These are phyloP conservation scores for Drechslerella dactyloides DNA, from an alignment of 2,329 filamentous ascomycete genomes.

Conservation along the genomic window DNA sequence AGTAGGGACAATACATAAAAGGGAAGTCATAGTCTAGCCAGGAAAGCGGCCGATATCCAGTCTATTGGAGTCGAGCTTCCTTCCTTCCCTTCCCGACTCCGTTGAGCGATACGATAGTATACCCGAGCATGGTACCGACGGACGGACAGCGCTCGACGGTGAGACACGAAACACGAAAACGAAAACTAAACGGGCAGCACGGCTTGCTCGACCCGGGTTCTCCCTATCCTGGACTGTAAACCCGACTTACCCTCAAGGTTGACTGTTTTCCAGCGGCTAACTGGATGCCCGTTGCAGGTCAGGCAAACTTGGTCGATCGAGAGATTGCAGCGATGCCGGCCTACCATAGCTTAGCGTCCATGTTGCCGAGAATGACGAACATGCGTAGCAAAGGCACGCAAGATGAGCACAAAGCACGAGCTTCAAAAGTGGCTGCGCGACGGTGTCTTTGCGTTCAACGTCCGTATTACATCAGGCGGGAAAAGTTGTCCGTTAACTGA, in stretches of 20 bases:
- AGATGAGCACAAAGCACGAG: too few species aligned
- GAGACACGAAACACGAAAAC: too few species aligned
- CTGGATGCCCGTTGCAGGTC: neutral
- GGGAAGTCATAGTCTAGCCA: constrained; percentile 11
- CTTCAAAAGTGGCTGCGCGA: constrained; percentile 1
- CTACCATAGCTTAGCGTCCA: neutral
- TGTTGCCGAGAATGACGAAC: neutral
- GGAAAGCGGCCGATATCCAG: neutral
- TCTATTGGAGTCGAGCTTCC: constrained; percentile 1
- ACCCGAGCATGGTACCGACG: neutral
- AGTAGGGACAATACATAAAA: constrained; percentile 13
- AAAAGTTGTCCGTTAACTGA: too few species aligned
- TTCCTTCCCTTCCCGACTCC: neutral
- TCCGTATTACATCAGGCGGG: neutral
- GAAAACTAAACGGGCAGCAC: neutral
- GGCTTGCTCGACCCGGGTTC: constrained; percentile 29
- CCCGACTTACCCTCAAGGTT: neutral
- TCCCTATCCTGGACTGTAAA: constrained; percentile 40
- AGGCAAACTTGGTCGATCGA: neutral
- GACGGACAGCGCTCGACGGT: neutral
- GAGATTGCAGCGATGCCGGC: neutral
- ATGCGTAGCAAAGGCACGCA: neutral
- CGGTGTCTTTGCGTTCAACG: neutral
- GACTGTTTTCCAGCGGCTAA: neutral
- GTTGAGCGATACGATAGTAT: neutral